Conservation (phyloP, 2,329 filamentous ascomycete species). For the Scolecobasidium constrictum region DNA sequence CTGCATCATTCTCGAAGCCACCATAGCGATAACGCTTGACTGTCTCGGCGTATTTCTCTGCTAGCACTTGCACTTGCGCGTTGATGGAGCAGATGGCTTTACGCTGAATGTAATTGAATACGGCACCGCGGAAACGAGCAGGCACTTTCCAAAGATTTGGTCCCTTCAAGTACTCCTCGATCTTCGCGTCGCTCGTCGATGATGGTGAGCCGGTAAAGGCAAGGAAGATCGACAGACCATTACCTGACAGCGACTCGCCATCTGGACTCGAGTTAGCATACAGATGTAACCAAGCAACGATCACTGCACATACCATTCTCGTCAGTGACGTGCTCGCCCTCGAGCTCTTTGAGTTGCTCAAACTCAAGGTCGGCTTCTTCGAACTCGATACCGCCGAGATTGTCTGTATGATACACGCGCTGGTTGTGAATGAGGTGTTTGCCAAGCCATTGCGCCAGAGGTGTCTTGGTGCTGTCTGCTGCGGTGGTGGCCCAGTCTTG, state of each 20-base stretch:
- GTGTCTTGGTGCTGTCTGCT: constrained; percentile 15
- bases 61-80: neutral
- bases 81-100: constrained; percentile 1
- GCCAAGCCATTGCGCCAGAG: constrained; percentile 39
- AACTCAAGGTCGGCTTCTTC: constrained; percentile 52
- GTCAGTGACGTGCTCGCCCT: constrained; percentile 42
- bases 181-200: constrained; percentile 17
- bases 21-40: neutral
- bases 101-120: constrained; percentile 57
- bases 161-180: constrained; percentile 25
- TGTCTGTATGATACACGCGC: constrained; percentile 33
- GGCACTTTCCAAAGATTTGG: constrained; percentile 53
- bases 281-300: too few relatives aligned
- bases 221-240: constrained; percentile 23
- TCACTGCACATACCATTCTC: constrained; percentile 45
- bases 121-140: constrained; percentile 42
- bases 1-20: neutral
- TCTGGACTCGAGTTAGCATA: too few relatives aligned
- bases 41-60: neutral
- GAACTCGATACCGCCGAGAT: constrained; percentile 39
- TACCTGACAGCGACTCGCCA: constrained; percentile 27
- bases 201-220: constrained; percentile 25
- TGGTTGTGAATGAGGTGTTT: constrained; percentile 37
- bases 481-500: constrained; percentile 18
- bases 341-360: constrained; percentile 49